These are phyloP conservation scores for Tanozyma kutaoensis DNA, from an alignment of 805 yeast genomes.

Conservation along the genomic window DNA sequence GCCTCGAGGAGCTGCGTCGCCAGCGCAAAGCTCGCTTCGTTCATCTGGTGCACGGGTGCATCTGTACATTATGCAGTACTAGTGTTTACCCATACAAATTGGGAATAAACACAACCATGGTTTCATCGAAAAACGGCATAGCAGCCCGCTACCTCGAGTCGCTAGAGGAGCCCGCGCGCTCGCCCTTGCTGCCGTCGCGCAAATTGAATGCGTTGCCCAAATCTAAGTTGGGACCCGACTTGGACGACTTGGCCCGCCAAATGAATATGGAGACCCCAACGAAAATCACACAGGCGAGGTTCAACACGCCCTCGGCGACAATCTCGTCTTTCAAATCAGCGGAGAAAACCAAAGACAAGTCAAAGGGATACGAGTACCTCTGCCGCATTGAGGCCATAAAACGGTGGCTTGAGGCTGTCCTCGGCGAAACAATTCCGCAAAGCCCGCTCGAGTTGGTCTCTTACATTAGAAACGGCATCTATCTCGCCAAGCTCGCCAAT, in stretches of 20 bases:
- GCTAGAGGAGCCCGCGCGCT: too few species aligned
- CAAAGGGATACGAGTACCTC: constrained; percentile 54
- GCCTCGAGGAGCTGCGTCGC: too few species aligned
- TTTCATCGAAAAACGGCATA: too few species aligned
- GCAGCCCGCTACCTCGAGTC: too few species aligned
- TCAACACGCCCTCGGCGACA: constrained; percentile 28
- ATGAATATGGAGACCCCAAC: constrained; percentile 14
- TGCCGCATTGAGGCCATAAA: constrained; percentile 77
- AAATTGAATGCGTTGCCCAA: too few species aligned
- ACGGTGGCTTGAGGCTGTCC: constrained; percentile 58
- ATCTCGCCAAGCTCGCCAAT: constrained; percentile 66
- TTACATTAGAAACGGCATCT: constrained; percentile 71
- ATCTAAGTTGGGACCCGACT: too few species aligned
- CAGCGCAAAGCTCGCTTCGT: too few species aligned
- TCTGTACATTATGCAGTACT: too few species aligned
- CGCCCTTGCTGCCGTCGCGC: too few species aligned
- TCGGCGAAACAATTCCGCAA: constrained; percentile 39
- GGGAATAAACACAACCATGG: too few species aligned
- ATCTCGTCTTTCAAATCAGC: constrained; percentile 22
- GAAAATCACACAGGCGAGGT: constrained; percentile 11
- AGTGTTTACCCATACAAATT: too few species aligned
- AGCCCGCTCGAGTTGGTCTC: constrained; percentile 48
- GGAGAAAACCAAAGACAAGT: constrained; percentile 6
- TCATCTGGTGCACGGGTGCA: too few species aligned
- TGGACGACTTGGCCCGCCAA: constrained; percentile 25